These are phyloP conservation scores for Fagus sylvatica DNA, from an alignment of 306 rosid species.

Conservation along the genomic window DNA sequence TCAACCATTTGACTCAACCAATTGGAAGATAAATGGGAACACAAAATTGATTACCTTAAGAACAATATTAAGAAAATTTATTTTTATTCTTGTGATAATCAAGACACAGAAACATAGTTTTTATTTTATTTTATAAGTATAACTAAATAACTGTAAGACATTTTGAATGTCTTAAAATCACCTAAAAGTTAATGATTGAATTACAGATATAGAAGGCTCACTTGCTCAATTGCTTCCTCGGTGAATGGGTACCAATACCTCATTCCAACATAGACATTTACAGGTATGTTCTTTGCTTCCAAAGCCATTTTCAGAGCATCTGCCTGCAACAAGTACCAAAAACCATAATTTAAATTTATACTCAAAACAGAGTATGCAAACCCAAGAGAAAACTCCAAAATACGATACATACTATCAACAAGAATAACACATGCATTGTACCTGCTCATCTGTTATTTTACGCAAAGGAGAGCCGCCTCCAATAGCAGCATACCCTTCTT, in stretches of 20 bases:
- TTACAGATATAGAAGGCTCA: slow-evolving; percentile 33
- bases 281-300: slow-evolving; percentile 73
- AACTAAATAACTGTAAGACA: neutral
- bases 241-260: slow-evolving; percentile 99
- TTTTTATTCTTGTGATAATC: neutral
- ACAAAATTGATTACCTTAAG: neutral
- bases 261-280: slow-evolving; percentile 90
- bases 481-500: slow-evolving; percentile 96
- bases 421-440: slow-evolving; percentile 22
- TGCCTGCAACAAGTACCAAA: slow-evolving; percentile 56
- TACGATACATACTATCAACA: neutral
- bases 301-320: slow-evolving; percentile 79
- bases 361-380: slow-evolving; percentile 11
- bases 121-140: neutral
- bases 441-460: slow-evolving; percentile 95
- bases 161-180: neutral
- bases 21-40: slow-evolving; percentile 18
- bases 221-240: slow-evolving; percentile 94
- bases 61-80: neutral
- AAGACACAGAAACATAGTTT: neutral
- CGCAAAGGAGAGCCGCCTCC: slow-evolving; percentile 99
- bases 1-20: slow-evolving; percentile 4
- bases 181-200: neutral
- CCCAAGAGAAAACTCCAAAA: slow-evolving; percentile 6
- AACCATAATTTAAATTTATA: slow-evolving; percentile 11